Conservation (phyloP, 108 stramenopile species). For the Cyclotella kingstonii region DNA sequence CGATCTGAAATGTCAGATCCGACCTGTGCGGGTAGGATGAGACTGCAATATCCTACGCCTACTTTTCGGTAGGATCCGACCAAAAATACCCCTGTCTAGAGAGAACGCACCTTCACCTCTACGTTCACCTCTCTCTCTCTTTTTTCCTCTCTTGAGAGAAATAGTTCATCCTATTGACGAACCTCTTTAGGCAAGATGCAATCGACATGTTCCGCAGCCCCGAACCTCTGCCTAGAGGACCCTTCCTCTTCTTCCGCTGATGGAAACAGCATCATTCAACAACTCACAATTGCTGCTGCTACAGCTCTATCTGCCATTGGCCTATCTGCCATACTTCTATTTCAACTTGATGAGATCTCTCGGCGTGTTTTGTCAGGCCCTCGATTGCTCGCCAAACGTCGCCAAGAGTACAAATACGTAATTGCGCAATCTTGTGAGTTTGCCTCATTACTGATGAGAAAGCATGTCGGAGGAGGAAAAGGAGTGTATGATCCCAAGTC, state of each 20-base stretch:
- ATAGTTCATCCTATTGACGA: not conserved
- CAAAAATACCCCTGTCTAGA: no score
- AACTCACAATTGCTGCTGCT: slow-evolving; percentile 10
- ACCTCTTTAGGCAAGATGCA: no score
- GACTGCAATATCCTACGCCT: no score
- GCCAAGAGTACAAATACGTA: slow-evolving; percentile 32
- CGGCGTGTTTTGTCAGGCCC: slow-evolving; percentile 23
- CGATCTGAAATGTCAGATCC: no score
- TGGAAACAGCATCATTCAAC: not conserved
- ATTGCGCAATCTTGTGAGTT: slow-evolving; percentile 24
- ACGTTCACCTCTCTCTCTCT: not conserved
- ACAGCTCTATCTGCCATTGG: slow-evolving; percentile 6
- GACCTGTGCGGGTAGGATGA: no score
- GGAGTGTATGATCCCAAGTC: slow-evolving; percentile 19
- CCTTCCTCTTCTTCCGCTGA: not conserved
- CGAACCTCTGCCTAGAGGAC: slow-evolving; percentile 11
- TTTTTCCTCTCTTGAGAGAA: not conserved
- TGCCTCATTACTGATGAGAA: slow-evolving; percentile 28
- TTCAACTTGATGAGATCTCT: slow-evolving; percentile 34
- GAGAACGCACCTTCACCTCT: no score
- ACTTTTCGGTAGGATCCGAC: no score
- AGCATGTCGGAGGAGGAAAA: slow-evolving; percentile 36
- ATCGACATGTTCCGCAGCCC: slow-evolving; percentile 5
- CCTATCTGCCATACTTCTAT: slow-evolving; percentile 22
- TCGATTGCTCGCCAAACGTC: slow-evolving; percentile 42